phyloP scores from a whole-genome alignment of 1,284 basidiomycete genomes.

The Afroboletus lepidellus region DNA sequence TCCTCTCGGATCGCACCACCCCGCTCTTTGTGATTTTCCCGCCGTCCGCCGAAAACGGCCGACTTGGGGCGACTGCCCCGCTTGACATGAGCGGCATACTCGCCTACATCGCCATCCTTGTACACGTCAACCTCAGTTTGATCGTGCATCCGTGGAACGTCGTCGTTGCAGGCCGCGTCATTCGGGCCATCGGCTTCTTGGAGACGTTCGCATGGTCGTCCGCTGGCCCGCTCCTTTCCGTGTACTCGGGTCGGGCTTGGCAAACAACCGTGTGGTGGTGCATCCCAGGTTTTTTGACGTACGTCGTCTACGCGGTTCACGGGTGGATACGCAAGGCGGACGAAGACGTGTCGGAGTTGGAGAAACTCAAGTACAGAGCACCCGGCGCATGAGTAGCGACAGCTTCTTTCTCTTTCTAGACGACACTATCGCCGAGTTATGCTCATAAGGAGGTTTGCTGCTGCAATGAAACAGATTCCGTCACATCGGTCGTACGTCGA shows the following conservation, averaged over 20 bases:
- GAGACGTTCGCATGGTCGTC: constrained; percentile 44
- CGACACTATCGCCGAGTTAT: too few relatives aligned
- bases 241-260: constrained; percentile 48
- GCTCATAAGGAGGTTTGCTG: too few relatives aligned
- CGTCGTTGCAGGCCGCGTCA: constrained; percentile 23
- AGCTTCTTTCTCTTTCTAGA: neutral
- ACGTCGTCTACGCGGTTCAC: constrained; percentile 44
- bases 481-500: too few relatives aligned
- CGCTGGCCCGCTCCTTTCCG: constrained; percentile 46
- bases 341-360: constrained; percentile 47
- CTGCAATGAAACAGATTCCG: neutral
- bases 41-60: constrained; percentile 7
- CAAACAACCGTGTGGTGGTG: constrained; percentile 55
- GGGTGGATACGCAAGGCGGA: constrained; percentile 43
- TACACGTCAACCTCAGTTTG: constrained; percentile 48
- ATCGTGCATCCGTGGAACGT: constrained; percentile 36
- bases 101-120: constrained; percentile 42
- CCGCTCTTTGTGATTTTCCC: constrained; percentile 48
- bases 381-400: constrained; percentile 45
- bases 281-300: constrained; percentile 41
- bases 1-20: constrained; percentile 40
- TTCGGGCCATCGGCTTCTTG: constrained; percentile 41
- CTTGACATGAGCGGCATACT: constrained; percentile 43
- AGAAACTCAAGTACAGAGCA: constrained; percentile 52
- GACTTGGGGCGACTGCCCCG: constrained; percentile 23